A percentile compares a stretch with the other conserved stretches of the same genome.
Conservation (phyloP, 257 asterid genomes). For the Capsicum baccatum region DNA sequence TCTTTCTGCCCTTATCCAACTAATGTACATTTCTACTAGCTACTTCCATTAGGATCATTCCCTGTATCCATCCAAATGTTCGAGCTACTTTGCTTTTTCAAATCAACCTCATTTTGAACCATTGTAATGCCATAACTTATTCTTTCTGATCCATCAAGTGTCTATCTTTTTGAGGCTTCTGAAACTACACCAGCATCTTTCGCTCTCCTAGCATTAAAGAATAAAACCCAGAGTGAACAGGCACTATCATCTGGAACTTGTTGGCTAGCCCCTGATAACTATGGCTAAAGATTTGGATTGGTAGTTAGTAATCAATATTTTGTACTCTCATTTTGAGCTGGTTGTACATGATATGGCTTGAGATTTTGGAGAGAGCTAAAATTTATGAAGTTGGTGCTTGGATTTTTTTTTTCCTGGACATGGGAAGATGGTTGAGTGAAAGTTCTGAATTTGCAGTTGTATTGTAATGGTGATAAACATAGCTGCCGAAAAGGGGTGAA, state of each 20-base stretch:
- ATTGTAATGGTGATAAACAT: neutral
- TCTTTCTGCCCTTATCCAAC: constrained; percentile 3
- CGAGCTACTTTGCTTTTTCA: neutral
- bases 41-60: neutral
- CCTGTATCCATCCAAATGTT: constrained; percentile 14
- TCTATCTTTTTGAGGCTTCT: neutral
- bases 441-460: neutral
- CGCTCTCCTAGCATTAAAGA: neutral
- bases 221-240: neutral
- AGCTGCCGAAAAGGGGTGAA: neutral
- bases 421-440: neutral
- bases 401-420: neutral
- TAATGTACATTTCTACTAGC: neutral
- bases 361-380: neutral
- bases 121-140: constrained; percentile 5
- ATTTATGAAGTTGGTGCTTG: neutral
- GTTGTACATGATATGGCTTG: neutral
- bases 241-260: too few species aligned
- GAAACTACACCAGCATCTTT: constrained; percentile 7
- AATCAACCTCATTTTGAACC: neutral
- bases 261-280: neutral
- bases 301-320: neutral
- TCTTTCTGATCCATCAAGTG: neutral
- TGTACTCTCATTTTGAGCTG: constrained; percentile 3
- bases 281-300: constrained; percentile 5